Percentiles rank a stretch among this genome's conserved stretches.
Conservation (phyloP, 176 grass and related monocot species). For the Phoenix roebelenii region DNA sequence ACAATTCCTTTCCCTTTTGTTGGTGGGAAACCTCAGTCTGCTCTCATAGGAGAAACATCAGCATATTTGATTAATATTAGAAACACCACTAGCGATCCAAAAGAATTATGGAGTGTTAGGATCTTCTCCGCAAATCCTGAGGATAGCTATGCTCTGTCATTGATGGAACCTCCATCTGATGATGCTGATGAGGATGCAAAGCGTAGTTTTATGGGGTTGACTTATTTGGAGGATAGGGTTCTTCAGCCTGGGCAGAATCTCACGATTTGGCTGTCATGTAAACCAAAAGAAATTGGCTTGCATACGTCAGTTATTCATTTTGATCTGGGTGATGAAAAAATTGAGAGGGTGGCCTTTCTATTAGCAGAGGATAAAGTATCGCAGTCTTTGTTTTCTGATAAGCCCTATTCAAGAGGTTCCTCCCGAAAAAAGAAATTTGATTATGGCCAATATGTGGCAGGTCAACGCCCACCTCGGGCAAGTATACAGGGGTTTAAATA, state of each 20-base stretch:
- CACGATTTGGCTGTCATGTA: constrained; percentile 85
- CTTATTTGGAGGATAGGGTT: constrained; percentile 61
- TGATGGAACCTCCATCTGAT: constrained; percentile 65
- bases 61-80: constrained; percentile 39
- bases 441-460: constrained; percentile 39
- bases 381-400: constrained; percentile 51
- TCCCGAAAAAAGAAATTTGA: constrained; percentile 45
- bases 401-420: constrained; percentile 52
- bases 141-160: constrained; percentile 65
- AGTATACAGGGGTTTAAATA: constrained; percentile 45
- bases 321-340: constrained; percentile 71
- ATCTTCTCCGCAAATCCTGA: constrained; percentile 87
- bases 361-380: constrained; percentile 76
- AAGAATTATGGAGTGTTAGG: constrained; percentile 66
- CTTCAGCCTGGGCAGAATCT: constrained; percentile 63
- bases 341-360: constrained; percentile 73
- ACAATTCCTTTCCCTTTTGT: constrained; percentile 66
- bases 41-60: constrained; percentile 52
- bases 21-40: constrained; percentile 56
- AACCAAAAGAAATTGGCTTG: constrained; percentile 71
- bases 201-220: constrained; percentile 44
- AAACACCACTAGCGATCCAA: constrained; percentile 54
- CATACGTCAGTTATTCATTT: constrained; percentile 86
- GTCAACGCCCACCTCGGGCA: constrained; percentile 34
- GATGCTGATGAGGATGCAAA: constrained; percentile 37